A percentile compares a stretch with the other conserved stretches of the same genome.
Conservation (phyloP, 2,329 filamentous ascomycete species). For the Gaeumannomyces tritici region DNA sequence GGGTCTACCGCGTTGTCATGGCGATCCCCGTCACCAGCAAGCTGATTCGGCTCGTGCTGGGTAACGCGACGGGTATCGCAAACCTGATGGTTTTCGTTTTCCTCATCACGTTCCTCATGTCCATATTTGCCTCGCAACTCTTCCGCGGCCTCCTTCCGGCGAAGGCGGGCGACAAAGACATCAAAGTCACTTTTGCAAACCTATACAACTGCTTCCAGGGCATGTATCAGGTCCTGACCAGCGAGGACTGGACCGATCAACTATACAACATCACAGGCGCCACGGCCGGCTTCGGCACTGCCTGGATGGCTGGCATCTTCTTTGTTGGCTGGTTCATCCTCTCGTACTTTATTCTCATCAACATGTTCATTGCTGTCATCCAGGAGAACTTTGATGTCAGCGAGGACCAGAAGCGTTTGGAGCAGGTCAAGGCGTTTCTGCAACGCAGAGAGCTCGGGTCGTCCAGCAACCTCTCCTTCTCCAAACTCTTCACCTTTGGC, state of each 20-base stretch:
- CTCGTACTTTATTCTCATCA: conserved; percentile 89
- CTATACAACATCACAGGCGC: conserved; percentile 73
- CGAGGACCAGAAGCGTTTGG: conserved; percentile 92
- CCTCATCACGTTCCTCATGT: conserved; percentile 84
- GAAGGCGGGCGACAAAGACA: conserved; percentile 46
- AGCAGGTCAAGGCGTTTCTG: conserved; percentile 92
- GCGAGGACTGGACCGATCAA: conserved; percentile 88
- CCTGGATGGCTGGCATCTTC: conserved; percentile 88
- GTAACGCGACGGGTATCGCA: conserved; percentile 83
- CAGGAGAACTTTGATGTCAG: conserved; percentile 99
- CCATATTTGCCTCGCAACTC: conserved; percentile 87
- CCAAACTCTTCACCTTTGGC: conserved; percentile 57
- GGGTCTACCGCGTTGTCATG: conserved; percentile 85
- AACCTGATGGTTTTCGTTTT: conserved; percentile 97
- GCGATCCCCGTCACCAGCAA: conserved; percentile 80
- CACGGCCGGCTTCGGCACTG: conserved; percentile 56
- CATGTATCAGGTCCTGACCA: conserved; percentile 96
- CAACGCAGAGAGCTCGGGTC: conserved; percentile 79
- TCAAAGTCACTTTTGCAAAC: conserved; percentile 70
- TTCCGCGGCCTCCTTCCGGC: conserved; percentile 77
- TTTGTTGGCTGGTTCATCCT: conserved; percentile 94
- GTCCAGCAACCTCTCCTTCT: conserved; percentile 65
- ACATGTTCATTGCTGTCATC: conserved; percentile 99
- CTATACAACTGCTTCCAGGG: conserved; percentile 95
- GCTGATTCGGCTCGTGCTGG: conserved; percentile 78